Evolutionary conservation across 2,329 filamentous ascomycete genomes (phyloP).

Genomic region (Colletotrichum spinosum): DNA sequence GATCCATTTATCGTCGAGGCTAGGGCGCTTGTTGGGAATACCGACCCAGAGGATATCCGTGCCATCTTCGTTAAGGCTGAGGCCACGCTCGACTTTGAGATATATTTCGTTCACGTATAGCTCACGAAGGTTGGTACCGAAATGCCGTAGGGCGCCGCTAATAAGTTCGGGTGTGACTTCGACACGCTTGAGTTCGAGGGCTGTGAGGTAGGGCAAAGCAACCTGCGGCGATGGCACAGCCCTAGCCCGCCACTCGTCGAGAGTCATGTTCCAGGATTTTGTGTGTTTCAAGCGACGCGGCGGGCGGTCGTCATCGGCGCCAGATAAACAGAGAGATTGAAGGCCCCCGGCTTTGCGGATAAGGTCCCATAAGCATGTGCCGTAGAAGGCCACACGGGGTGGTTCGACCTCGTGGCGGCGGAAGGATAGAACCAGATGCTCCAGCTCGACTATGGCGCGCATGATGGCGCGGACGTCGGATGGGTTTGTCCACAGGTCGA

Average conservation of each 20-base stretch:
- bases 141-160: constrained; percentile 47
- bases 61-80: constrained; percentile 46
- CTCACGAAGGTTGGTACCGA: constrained; percentile 54
- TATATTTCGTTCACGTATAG: constrained; percentile 60
- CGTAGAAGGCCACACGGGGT: constrained; percentile 49
- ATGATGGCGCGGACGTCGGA: constrained; percentile 63
- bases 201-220: constrained; percentile 51
- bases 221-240: constrained; percentile 52
- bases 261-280: constrained; percentile 48
- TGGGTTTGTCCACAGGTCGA: constrained; percentile 63
- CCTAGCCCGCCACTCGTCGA: constrained; percentile 54
- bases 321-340: constrained; percentile 60
- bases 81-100: constrained; percentile 54
- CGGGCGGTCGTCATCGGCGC: constrained; percentile 54
- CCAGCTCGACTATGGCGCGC: constrained; percentile 52
- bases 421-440: constrained; percentile 59
- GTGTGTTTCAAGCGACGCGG: constrained; percentile 53
- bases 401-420: constrained; percentile 56
- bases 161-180: constrained; percentile 53
- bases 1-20: constrained; percentile 53
- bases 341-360: constrained; percentile 58
- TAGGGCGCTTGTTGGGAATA: constrained; percentile 54
- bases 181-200: constrained; percentile 57
- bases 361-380: constrained; percentile 61
- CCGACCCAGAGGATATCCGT: constrained; percentile 58